A percentile compares a stretch with the other conserved stretches of the same genome.
Evolutionary conservation across 257 asterid species (phyloP).

Genomic region (Salvia hispanica): DNA sequence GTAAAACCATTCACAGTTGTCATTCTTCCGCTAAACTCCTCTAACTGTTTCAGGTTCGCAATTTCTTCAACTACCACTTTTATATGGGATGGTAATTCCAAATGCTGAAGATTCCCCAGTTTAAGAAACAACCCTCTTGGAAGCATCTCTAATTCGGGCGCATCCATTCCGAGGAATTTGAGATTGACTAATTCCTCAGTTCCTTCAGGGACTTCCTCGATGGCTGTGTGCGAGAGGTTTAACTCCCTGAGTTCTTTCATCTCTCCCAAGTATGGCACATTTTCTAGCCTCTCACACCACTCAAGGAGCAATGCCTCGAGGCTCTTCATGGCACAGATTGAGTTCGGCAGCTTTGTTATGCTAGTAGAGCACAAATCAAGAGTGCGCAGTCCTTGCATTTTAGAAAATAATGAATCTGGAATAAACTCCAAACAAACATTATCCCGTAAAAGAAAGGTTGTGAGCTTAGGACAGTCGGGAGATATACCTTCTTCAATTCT

Average conservation of each 20-base stretch:
- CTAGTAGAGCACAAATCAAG: not conserved
- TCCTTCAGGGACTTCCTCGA: conserved; percentile 3
- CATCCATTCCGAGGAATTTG: not conserved
- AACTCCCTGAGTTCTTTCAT: no score
- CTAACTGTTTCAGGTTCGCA: not conserved
- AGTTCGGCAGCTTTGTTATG: not conserved
- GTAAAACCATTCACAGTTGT: not conserved
- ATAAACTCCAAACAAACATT: not conserved
- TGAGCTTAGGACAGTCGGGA: conserved; percentile 23
- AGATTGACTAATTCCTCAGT: not conserved
- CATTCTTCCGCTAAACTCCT: conserved; percentile 14
- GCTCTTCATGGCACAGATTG: no score
- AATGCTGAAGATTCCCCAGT: no score
- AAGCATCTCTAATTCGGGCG: not conserved
- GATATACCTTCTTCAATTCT: conserved; percentile 6
- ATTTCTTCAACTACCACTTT: not conserved
- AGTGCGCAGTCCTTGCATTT: conserved; percentile 11
- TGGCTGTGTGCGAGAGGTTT: not conserved
- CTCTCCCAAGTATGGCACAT: no score
- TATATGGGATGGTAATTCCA: not conserved
- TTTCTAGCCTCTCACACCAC: no score
- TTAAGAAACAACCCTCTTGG: not conserved
- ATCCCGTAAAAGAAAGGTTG: not conserved
- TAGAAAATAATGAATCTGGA: not conserved
- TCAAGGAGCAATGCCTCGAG: no score